A percentile compares a stretch with the other conserved stretches of the same genome.
Evolutionary conservation across 202 grass and related monocot species (phyloP).

Genomic region (Carex arenaria): DNA sequence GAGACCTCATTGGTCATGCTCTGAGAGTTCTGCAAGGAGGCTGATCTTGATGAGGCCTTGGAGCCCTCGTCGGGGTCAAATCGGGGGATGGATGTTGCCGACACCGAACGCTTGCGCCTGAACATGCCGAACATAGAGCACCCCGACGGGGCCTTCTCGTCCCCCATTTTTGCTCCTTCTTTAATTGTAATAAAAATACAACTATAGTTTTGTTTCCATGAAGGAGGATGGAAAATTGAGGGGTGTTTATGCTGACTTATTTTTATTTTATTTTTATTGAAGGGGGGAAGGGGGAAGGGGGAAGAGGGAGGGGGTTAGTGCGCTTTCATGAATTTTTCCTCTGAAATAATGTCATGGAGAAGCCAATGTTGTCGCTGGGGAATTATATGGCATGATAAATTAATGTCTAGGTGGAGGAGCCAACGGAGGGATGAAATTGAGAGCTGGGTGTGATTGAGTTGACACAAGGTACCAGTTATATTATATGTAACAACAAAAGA

Average conservation of each 20-base stretch:
- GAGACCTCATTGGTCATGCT: neutral
- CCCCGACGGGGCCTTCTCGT: constrained; percentile 47
- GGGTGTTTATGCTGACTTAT: constrained; percentile 11
- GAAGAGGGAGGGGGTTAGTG: constrained; percentile 22
- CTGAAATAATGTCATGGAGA: neutral
- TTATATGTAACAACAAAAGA: neutral
- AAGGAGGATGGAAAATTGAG: constrained; percentile 5
- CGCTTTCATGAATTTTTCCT: neutral
- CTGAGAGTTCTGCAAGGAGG: neutral
- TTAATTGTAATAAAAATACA: neutral
- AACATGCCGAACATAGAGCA: constrained; percentile 75
- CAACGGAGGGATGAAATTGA: neutral
- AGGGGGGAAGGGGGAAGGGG: too few relatives aligned
- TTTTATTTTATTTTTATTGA: neutral
- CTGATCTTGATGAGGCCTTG: neutral
- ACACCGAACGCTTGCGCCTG: constrained; percentile 52
- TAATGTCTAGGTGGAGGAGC: constrained; percentile 6
- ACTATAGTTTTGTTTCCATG: constrained; percentile 12
- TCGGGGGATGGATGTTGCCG: constrained; percentile 48
- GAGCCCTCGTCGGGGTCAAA: neutral
- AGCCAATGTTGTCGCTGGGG: neutral
- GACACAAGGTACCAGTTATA: constrained; percentile 16
- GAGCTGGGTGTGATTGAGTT: constrained; percentile 23
- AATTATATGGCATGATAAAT: neutral
- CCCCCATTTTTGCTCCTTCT: constrained; percentile 38